These are phyloP conservation scores for Colletotrichum echinochloae DNA, from an alignment of 2,329 filamentous ascomycete genomes.

Conservation along the genomic window DNA sequence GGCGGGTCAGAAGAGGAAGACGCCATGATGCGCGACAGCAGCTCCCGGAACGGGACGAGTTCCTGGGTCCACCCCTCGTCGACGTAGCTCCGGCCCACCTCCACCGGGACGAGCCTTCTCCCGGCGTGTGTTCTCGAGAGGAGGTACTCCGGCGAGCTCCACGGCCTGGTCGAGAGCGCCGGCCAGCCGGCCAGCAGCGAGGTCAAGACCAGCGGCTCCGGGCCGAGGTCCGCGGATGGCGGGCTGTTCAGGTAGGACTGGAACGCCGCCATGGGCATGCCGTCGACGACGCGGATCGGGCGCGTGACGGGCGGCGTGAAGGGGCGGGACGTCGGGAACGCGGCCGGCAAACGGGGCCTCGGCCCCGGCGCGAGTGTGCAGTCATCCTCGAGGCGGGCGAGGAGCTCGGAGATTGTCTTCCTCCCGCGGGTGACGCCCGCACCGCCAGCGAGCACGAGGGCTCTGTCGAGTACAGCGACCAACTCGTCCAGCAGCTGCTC, in stretches of 20 bases:
- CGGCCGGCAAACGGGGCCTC: background rate
- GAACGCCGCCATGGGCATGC: slow-evolving; percentile 69
- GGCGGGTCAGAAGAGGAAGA: background rate
- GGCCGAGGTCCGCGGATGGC: slow-evolving; percentile 39
- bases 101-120: slow-evolving; percentile 84
- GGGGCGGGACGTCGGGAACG: slow-evolving; percentile 44
- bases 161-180: slow-evolving; percentile 74
- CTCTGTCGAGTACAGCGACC: slow-evolving; percentile 78
- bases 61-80: slow-evolving; percentile 87
- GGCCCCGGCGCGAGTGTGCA: background rate
- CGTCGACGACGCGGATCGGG: slow-evolving; percentile 56
- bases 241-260: slow-evolving; percentile 67
- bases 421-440: slow-evolving; percentile 63
- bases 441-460: slow-evolving; percentile 79
- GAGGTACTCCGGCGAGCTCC: slow-evolving; percentile 81
- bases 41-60: slow-evolving; percentile 79
- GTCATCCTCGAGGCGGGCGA: slow-evolving; percentile 17
- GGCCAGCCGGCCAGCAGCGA: slow-evolving; percentile 79
- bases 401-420: slow-evolving; percentile 59
- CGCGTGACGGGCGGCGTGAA: slow-evolving; percentile 57
- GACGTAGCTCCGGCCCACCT: slow-evolving; percentile 88
- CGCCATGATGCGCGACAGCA: slow-evolving; percentile 72
- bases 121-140: slow-evolving; percentile 80
- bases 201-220: slow-evolving; percentile 77
- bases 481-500: slow-evolving; percentile 62